Conservation (phyloP, 2,329 filamentous ascomycete species). For the Endothia cerciana region DNA sequence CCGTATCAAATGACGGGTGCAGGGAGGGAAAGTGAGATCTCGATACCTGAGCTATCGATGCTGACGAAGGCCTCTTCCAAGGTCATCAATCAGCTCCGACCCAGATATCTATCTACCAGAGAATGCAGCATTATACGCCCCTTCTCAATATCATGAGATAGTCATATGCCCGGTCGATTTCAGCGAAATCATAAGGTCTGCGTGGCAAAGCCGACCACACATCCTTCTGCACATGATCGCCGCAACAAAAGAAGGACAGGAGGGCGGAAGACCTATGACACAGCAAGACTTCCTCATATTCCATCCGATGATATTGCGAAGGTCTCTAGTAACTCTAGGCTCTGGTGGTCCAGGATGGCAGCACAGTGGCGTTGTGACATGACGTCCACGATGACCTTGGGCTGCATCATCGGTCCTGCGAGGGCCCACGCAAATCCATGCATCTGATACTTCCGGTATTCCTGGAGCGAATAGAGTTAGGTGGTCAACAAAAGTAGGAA, state of each 20-base stretch:
- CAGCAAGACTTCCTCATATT: not conserved
- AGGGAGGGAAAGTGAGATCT: too few relatives aligned
- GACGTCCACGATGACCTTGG: constrained; percentile 38
- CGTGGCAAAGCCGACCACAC: not conserved
- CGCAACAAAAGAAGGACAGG: not conserved
- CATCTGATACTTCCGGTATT: constrained; percentile 40
- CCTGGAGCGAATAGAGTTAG: constrained; percentile 23
- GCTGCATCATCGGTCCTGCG: constrained; percentile 42
- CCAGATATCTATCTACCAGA: too few relatives aligned
- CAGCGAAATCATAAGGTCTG: too few relatives aligned
- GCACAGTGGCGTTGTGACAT: constrained; percentile 40
- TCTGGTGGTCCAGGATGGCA: constrained; percentile 41
- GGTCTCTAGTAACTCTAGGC: constrained; percentile 38
- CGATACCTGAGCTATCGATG: too few relatives aligned
- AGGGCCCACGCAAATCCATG: constrained; percentile 41
- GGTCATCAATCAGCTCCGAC: too few relatives aligned
- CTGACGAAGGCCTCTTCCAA: too few relatives aligned
- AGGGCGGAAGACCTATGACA: too few relatives aligned
- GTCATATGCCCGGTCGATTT: too few relatives aligned
- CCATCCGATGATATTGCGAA: not conserved
- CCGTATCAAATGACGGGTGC: too few relatives aligned
- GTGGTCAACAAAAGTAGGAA: too few relatives aligned
- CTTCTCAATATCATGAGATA: too few relatives aligned
- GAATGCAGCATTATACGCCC: too few relatives aligned
- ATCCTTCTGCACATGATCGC: not conserved